Percentiles rank a stretch among this genome's conserved stretches.
Evolutionary conservation across 108 stramenopile genomes (phyloP).

Genomic region (Cyclostephanos tholiformis): DNA sequence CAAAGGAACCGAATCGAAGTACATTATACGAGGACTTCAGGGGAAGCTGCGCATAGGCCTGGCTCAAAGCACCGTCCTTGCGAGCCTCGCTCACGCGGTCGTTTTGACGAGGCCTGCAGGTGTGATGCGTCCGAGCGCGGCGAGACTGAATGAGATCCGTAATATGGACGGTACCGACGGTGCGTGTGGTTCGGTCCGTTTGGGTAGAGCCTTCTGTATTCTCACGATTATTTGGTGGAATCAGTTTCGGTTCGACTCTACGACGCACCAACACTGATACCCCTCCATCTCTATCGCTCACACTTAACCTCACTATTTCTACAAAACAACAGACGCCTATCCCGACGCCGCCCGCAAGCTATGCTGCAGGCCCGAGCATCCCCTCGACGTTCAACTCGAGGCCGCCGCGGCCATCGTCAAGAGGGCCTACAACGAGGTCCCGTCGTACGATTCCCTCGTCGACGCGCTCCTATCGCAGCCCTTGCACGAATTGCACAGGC

Average conservation of each 20-base stretch:
- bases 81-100: slow-evolving; percentile 92
- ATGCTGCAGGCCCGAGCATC: slow-evolving; percentile 42
- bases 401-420: slow-evolving; percentile 89
- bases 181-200: neutral
- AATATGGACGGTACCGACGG: slow-evolving; percentile 47
- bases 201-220: neutral
- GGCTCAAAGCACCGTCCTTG: slow-evolving; percentile 94
- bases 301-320: neutral
- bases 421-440: slow-evolving; percentile 96
- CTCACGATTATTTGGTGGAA: no score
- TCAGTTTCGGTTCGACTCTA: neutral
- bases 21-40: slow-evolving; percentile 97
- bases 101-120: slow-evolving; percentile 59
- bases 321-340: slow-evolving; percentile 35
- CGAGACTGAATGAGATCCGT: slow-evolving; percentile 39
- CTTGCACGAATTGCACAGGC: slow-evolving; percentile 65
- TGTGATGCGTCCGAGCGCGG: slow-evolving; percentile 39
- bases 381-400: slow-evolving; percentile 77
- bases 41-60: slow-evolving; percentile 98
- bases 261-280: no score
- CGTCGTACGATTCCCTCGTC: slow-evolving; percentile 88
- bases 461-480: slow-evolving; percentile 85
- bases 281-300: neutral
- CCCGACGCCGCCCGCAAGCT: slow-evolving; percentile 55
- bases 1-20: slow-evolving; percentile 88